Evolutionary conservation across 2,329 filamentous ascomycete species (phyloP), one percentile per base, ranked within the genome.

Genomic region (Diaporthe destruens): DNA sequence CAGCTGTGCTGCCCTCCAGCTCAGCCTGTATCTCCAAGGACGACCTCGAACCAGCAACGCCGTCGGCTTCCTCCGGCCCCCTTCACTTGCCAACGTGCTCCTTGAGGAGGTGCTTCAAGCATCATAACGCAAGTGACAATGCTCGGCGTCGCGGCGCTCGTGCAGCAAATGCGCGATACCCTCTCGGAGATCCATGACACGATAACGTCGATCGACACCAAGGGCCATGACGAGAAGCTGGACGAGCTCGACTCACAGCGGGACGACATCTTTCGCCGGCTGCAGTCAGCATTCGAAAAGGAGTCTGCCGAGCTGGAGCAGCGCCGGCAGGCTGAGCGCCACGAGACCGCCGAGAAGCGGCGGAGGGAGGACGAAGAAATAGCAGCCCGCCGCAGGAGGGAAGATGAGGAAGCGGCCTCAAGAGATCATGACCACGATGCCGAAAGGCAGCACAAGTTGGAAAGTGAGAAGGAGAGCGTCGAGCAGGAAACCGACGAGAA

Each of bases 81-180:
- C 29, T 36, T 36, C 14, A 44, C 61, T 53, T 66, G 47, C 47
- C 61, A 66, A 53, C 47, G 47, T 51, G 47, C 47, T 25, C 61
- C 61, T 36, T 39, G 61, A 18, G 9, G 16, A 32, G 47, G 61
- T 66, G 61, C 61, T 39, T 32, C 32, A 39, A 66, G 61, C 61
- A 53, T 25, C 47, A 53, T 20, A 18, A 4, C 32, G 14, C 5
- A 66, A 20, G n/a, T 12, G 36, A 63, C 61, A 9, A 80, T 80
- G 77, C 71, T 61, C 23, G 81, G 84, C 71, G 81, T 85, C 72
- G 79, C 81, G 18, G 74, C 78, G 55, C 82, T 85, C 59, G 80
- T 85, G 75, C 77, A 80, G 74, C 81, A 84, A 76, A 83, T 86
- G 82, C 82, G 81, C 74, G 81, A 84, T 69, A 84, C 81, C 25